Conservation (phyloP, 1,284 basidiomycete genomes). For the Puccinia triticina region DNA sequence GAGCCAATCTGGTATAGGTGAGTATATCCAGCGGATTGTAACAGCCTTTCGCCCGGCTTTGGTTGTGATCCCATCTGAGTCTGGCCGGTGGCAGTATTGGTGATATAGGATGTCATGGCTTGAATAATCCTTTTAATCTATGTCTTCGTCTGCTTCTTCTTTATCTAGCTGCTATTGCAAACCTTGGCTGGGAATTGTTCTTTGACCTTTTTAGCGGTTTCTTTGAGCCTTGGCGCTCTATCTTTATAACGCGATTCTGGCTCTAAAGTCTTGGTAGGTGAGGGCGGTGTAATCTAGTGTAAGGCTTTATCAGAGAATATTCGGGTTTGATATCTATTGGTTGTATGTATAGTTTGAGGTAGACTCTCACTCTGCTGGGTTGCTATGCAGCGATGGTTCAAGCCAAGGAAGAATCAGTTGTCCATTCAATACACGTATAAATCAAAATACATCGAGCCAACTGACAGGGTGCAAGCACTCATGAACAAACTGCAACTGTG, state of each 20-base stretch:
- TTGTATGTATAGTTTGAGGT: too few relatives aligned
- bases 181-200: not conserved
- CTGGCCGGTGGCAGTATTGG: slow-evolving; percentile 8
- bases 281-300: too few relatives aligned
- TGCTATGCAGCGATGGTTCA: too few relatives aligned
- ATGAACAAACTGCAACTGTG: not conserved
- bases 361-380: too few relatives aligned
- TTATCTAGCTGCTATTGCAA: not conserved
- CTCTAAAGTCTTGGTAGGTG: too few relatives aligned
- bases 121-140: not conserved
- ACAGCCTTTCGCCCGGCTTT: slow-evolving; percentile 34
- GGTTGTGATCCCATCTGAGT: slow-evolving; percentile 23
- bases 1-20: slow-evolving; percentile 45
- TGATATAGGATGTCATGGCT: slow-evolving; percentile 22
- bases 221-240: too few relatives aligned
- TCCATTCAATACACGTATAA: not conserved
- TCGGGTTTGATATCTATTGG: too few relatives aligned
- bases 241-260: too few relatives aligned
- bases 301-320: too few relatives aligned
- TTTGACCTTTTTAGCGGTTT: too few relatives aligned
- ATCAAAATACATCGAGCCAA: not conserved
- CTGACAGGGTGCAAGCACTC: not conserved
- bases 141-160: not conserved
- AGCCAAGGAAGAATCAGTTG: not conserved
- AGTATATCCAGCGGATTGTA: slow-evolving; percentile 49